phyloP scores from a whole-genome alignment of 1,139 yeast species.

The Debaryomyces fabryi region DNA sequence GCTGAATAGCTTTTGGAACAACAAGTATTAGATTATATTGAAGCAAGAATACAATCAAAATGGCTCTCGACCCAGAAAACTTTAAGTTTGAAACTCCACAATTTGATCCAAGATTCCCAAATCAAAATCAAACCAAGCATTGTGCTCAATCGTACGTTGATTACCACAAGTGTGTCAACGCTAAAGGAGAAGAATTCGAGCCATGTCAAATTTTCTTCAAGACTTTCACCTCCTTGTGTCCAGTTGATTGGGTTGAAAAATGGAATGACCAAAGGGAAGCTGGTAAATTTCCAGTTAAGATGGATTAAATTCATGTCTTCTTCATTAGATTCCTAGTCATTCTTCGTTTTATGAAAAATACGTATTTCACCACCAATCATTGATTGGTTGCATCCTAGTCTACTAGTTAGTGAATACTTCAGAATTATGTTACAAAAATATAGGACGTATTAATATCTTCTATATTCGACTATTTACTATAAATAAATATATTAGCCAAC shows the following conservation, averaged over 20 bases:
- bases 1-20: slow-evolving; percentile 1
- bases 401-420: neutral
- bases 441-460: slow-evolving; percentile 2
- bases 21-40: slow-evolving; percentile 4
- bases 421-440: slow-evolving; percentile 5
- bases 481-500: neutral
- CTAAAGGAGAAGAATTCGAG: slow-evolving; percentile 97
- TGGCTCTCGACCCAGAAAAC: slow-evolving; percentile 51
- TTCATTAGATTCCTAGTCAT: neutral
- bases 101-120: slow-evolving; percentile 93
- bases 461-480: slow-evolving; percentile 6
- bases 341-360: neutral
- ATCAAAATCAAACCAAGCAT: slow-evolving; percentile 96
- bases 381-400: neutral
- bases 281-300: slow-evolving; percentile 50
- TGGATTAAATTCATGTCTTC: slow-evolving; percentile 23
- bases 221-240: slow-evolving; percentile 90
- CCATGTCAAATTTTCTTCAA: slow-evolving; percentile 95
- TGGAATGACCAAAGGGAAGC: slow-evolving; percentile 94
- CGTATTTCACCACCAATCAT: slow-evolving; percentile 1
- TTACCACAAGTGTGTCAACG: slow-evolving; percentile 94
- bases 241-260: slow-evolving; percentile 86
- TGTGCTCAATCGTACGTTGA: slow-evolving; percentile 98
- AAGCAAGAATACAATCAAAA: slow-evolving; percentile 15
- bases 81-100: slow-evolving; percentile 77